These are phyloP conservation scores for Chalciporus chontae DNA, from an alignment of 768 basidiomycete genomes.

Conservation along the genomic window DNA sequence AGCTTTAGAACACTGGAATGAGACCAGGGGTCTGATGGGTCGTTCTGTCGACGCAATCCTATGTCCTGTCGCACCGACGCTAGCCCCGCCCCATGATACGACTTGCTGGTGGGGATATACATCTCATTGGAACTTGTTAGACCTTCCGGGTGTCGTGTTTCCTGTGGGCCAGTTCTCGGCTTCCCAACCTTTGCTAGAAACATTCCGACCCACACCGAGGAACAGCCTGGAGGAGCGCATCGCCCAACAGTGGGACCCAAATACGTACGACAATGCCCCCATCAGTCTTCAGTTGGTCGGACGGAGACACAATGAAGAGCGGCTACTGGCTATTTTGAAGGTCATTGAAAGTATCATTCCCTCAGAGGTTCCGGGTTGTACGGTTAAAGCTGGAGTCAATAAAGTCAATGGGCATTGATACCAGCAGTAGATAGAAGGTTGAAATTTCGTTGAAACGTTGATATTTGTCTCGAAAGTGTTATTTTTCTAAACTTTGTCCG, in stretches of 20 bases:
- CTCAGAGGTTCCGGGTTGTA: constrained; percentile 11
- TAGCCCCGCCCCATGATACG: constrained; percentile 47
- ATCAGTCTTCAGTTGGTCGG: constrained; percentile 49
- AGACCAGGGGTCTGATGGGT: constrained; percentile 33
- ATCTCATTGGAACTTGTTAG: constrained; percentile 51
- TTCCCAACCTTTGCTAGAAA: constrained; percentile 11
- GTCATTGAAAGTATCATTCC: constrained; percentile 34
- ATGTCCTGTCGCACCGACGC: constrained; percentile 42
- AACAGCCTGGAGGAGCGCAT: constrained; percentile 36
- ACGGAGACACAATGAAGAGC: constrained; percentile 48
- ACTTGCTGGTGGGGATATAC: constrained; percentile 50
- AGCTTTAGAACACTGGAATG: constrained; percentile 45
- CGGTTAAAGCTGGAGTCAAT: constrained; percentile 2
- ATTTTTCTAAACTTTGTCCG: not conserved
- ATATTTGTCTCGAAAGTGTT: constrained; percentile 3
- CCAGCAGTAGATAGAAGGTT: not conserved
- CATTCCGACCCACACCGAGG: constrained; percentile 26
- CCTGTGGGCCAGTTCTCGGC: constrained; percentile 39
- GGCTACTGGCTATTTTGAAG: constrained; percentile 41
- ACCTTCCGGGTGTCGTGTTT: constrained; percentile 46
- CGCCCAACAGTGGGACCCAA: constrained; percentile 38
- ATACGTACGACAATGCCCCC: constrained; percentile 41
- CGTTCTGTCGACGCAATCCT: constrained; percentile 47
- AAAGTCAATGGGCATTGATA: constrained; percentile 12
- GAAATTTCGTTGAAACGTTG: too few species aligned